phyloP scores from a whole-genome alignment of 441 rosid species.

The Erysimum pusillum region DNA sequence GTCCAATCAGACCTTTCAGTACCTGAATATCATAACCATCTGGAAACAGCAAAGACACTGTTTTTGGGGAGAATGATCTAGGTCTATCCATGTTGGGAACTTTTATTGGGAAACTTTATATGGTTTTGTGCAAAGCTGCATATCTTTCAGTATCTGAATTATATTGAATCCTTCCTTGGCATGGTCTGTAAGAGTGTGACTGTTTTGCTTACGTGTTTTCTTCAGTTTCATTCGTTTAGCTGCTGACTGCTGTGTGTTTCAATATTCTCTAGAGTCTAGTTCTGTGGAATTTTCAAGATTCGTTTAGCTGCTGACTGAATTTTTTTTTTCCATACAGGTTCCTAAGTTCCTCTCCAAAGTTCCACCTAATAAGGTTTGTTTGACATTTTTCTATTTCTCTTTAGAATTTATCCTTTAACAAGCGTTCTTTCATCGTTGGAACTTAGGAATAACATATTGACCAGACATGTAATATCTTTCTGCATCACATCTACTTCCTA shows the following conservation, averaged over 20 bases:
- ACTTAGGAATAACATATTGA: constrained; percentile 11
- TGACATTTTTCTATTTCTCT: background rate
- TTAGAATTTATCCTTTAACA: constrained; percentile 19
- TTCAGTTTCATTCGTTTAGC: constrained; percentile 25
- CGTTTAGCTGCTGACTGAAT: no score
- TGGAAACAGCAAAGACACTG: constrained; percentile 22
- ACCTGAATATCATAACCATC: constrained; percentile 16
- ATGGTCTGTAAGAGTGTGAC: constrained; percentile 24
- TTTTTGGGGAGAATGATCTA: constrained; percentile 27
- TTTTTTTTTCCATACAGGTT: constrained; percentile 32
- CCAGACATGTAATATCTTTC: constrained; percentile 15
- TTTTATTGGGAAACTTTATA: constrained; percentile 15
- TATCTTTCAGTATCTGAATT: background rate
- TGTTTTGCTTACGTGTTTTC: constrained; percentile 28
- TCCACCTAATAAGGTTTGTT: constrained; percentile 51
- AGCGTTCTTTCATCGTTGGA: constrained; percentile 12
- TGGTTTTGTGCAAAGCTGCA: constrained; percentile 22
- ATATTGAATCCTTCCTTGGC: constrained; percentile 22
- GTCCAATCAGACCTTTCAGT: constrained; percentile 19
- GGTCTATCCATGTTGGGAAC: constrained; percentile 30
- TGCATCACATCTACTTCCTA: constrained; percentile 20
- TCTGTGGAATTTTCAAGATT: constrained; percentile 1
- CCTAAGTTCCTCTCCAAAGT: constrained; percentile 51
- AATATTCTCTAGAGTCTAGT: constrained; percentile 13
- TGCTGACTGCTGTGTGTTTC: constrained; percentile 17